phyloP scores from a whole-genome alignment of 23 red algal species.

The Chondrus crispus region DNA sequence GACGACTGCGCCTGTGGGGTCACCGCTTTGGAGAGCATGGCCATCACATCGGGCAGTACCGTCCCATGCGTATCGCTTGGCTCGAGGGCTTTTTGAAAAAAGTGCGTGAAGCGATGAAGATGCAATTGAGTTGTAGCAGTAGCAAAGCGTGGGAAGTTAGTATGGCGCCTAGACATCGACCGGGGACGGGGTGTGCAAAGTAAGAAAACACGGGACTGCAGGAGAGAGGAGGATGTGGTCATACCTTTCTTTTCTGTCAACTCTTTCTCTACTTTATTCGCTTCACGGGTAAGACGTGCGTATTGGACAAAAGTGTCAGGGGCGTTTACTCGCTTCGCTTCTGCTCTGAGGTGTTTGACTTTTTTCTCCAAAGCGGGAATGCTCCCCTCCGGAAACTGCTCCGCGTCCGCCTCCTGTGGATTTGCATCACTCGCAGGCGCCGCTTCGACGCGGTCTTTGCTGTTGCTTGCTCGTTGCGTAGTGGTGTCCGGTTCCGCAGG shows the following conservation, averaged over 20 bases:
- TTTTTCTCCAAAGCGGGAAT: conserved; percentile 4
- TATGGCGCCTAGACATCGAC: no score
- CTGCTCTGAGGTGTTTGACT: background rate
- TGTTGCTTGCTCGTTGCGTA: no score
- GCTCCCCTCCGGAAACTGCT: conserved; percentile 29
- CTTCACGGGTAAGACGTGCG: conserved; percentile 56
- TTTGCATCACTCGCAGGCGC: no score
- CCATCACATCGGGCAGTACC: background rate
- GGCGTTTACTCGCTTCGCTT: conserved; percentile 23
- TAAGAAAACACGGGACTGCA: background rate
- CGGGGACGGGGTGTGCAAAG: background rate
- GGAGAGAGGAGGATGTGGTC: no score
- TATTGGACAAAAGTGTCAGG: conserved; percentile 55
- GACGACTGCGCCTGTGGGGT: background rate
- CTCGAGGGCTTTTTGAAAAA: background rate
- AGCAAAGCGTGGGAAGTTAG: no score
- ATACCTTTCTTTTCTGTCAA: conserved; percentile 52
- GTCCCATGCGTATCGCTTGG: background rate
- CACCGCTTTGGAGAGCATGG: background rate
- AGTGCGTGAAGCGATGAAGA: no score
- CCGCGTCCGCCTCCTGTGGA: no score
- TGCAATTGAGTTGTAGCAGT: no score
- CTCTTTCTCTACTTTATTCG: conserved; percentile 53
- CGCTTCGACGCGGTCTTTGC: no score
- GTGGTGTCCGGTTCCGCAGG: no score